Evolutionary conservation across 176 grass and related monocot species (phyloP).

Genomic region (Carex parvula): DNA sequence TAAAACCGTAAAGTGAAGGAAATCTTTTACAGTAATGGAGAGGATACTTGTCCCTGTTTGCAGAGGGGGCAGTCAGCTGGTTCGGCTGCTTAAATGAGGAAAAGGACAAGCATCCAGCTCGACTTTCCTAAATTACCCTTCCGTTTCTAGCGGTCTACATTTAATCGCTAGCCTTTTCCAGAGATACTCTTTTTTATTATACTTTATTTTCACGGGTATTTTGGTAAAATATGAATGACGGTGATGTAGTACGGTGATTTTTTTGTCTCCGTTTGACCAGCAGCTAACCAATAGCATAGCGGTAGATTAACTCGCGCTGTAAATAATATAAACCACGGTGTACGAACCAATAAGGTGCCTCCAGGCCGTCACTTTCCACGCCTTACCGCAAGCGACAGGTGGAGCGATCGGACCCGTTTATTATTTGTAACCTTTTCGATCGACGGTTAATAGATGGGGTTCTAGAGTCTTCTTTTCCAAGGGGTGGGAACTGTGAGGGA

Average conservation of each 20-base stretch:
- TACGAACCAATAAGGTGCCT: constrained; percentile 17
- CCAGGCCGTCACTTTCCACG: background rate
- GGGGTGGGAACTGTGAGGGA: background rate
- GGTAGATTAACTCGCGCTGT: constrained; percentile 10
- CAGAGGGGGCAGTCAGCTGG: background rate
- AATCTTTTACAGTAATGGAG: no score
- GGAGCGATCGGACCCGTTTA: background rate
- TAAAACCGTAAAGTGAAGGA: no score
- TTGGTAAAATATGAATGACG: background rate
- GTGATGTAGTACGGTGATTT: constrained; percentile 11
- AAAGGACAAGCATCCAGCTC: background rate
- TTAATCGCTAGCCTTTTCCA: background rate
- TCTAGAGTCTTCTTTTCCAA: constrained; percentile 31
- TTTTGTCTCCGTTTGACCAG: constrained; percentile 6
- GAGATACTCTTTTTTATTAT: background rate
- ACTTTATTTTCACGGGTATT: background rate
- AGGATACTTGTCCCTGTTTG: no score
- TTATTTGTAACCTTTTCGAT: background rate
- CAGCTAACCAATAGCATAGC: constrained; percentile 1
- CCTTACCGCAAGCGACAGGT: background rate
- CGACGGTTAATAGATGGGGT: background rate
- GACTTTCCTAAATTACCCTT: constrained; percentile 1
- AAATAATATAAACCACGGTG: background rate
- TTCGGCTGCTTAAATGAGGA: background rate
- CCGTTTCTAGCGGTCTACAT: background rate